Percentiles rank a stretch among this genome's conserved stretches.
phyloP scores from a whole-genome alignment of 257 asterid genomes.

The Solanum tarijense region DNA sequence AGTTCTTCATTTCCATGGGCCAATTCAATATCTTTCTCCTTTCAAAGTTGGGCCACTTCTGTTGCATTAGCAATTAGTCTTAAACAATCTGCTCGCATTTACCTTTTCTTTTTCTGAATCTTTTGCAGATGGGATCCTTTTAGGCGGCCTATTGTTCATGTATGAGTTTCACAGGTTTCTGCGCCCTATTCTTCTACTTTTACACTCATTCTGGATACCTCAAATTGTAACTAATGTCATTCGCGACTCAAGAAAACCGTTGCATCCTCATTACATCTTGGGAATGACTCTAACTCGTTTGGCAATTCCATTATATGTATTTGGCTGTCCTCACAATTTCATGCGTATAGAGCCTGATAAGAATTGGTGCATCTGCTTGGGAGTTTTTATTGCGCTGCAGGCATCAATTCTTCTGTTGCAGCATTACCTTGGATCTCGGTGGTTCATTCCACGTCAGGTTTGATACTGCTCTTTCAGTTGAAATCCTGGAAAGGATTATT shows the following conservation, averaged over 20 bases:
- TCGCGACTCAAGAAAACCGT: conserved; percentile 87
- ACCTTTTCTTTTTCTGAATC: background rate
- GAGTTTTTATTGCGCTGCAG: conserved; percentile 59
- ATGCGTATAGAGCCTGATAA: conserved; percentile 76
- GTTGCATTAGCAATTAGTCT: background rate
- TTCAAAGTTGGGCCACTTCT: background rate
- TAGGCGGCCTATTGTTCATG: conserved; percentile 81
- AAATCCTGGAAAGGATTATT: background rate
- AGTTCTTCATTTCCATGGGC: background rate
- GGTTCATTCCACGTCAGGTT: conserved; percentile 96
- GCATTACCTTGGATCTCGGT: conserved; percentile 89
- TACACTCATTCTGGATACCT: conserved; percentile 93
- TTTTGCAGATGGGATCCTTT: conserved; percentile 85
- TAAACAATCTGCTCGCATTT: background rate
- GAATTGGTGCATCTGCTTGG: conserved; percentile 68
- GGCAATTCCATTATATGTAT: conserved; percentile 71
- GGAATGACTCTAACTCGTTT: conserved; percentile 84
- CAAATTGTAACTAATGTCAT: conserved; percentile 70
- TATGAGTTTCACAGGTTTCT: conserved; percentile 79
- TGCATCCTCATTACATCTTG: conserved; percentile 88
- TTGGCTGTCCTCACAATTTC: conserved; percentile 91
- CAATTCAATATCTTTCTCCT: background rate
- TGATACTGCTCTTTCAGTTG: background rate
- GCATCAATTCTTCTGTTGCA: conserved; percentile 74
- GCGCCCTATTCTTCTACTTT: conserved; percentile 60